Conservation (phyloP, 2,329 filamentous ascomycete species). For the Diaporthe citri region DNA sequence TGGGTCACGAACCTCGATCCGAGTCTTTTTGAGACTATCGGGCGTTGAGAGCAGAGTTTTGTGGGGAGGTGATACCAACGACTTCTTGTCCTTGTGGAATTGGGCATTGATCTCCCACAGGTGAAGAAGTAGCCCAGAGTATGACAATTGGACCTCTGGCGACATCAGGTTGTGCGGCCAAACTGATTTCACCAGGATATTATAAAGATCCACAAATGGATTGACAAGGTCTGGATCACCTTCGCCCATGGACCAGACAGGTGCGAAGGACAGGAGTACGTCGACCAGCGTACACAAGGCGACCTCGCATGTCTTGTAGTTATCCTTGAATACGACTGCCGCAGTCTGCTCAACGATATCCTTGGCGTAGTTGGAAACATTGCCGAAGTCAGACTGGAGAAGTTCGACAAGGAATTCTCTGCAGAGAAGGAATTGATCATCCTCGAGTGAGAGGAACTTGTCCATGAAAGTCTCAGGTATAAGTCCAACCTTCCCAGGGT, state of each 20-base stretch:
- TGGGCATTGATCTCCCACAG: conserved; percentile 76
- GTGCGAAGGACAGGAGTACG: conserved; percentile 73
- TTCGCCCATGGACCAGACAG: conserved; percentile 72
- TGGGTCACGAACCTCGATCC: conserved; percentile 31
- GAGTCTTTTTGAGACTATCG: neutral
- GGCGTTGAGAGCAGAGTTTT: conserved; percentile 76
- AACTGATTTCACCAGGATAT: conserved; percentile 78
- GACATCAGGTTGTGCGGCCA: conserved; percentile 79
- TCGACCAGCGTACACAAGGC: conserved; percentile 77
- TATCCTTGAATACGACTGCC: conserved; percentile 64
- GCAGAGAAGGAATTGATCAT: conserved; percentile 68
- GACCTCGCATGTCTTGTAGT: conserved; percentile 80
- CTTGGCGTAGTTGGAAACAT: conserved; percentile 60
- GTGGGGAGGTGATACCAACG: conserved; percentile 70
- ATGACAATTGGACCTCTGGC: conserved; percentile 72
- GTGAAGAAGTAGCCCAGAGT: conserved; percentile 77
- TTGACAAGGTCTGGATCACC: conserved; percentile 68
- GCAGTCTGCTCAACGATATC: conserved; percentile 65
- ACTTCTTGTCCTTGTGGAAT: conserved; percentile 67
- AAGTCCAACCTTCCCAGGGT: conserved; percentile 60
- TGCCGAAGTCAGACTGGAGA: conserved; percentile 65
- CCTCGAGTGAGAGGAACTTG: conserved; percentile 60
- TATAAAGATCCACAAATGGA: conserved; percentile 81
- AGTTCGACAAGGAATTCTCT: conserved; percentile 64
- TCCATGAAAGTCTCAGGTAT: conserved; percentile 65